phyloP scores from a whole-genome alignment of 352 stramenopile species.

The Pythium vanterpoolii region DNA sequence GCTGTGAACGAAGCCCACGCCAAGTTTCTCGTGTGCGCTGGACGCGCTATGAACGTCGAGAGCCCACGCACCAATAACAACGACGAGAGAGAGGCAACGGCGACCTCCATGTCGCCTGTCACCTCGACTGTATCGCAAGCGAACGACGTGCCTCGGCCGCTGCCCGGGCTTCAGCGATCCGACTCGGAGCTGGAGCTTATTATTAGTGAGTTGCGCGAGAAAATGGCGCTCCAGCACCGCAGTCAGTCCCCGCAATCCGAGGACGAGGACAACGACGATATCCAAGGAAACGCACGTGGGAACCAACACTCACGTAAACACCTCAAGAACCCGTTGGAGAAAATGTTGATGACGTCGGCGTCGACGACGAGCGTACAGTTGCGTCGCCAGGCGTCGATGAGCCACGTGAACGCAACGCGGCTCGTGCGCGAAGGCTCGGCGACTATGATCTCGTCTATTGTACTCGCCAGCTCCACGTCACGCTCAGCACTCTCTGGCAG shows the following conservation, averaged over 20 bases:
- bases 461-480: conserved; percentile 16
- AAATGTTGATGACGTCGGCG: conserved; percentile 24
- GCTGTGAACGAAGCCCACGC: not conserved
- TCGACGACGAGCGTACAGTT: conserved; percentile 4
- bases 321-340: conserved; percentile 65
- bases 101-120: not conserved
- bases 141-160: conserved; percentile 1
- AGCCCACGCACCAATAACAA: conserved; percentile 16
- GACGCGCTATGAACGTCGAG: conserved; percentile 2
- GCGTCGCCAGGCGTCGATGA: conserved; percentile 20
- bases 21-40: conserved; percentile 22
- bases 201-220: conserved; percentile 54
- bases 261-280: too few species aligned
- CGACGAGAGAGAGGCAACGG: not conserved
- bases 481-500: not conserved
- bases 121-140: not conserved
- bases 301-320: conserved; percentile 34
- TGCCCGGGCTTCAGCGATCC: conserved; percentile 26
- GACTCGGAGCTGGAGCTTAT: conserved; percentile 69
- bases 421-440: conserved; percentile 19
- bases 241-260: not conserved
- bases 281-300: not conserved
- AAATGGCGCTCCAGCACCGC: conserved; percentile 45
- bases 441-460: conserved; percentile 10
- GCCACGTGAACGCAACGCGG: conserved; percentile 13